Evolutionary conservation across 2,329 filamentous ascomycete species (phyloP), one percentile per base, ranked within the genome.

Genomic region (Pyrenophora seminiperda): DNA sequence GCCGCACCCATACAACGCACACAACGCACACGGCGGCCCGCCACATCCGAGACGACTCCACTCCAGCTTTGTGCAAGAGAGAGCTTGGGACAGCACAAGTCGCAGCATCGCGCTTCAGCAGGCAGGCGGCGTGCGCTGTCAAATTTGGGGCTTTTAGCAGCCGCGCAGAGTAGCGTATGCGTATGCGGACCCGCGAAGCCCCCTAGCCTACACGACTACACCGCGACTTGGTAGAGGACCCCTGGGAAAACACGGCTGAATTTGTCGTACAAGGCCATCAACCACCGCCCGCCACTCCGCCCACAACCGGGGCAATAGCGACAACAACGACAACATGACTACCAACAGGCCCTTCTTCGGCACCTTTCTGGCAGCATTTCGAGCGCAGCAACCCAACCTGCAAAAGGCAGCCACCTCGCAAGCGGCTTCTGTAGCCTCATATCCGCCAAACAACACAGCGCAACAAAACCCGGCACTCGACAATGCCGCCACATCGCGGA

Each of bases 311-410:
- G 37, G 41, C 54, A 32, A 47, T 59, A 9, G 24, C 29, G 37
- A 41, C 54, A 32, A 47, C 60, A 7, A 43, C 42, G 50, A 47
- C 50, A 76, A 51, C 61, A 87, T 87, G 84, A 81, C 83, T 2
- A 85, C 82, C 57, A 86, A 87, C 74, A 75, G 84, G 50, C 84
- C 80, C 39, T 88, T 88, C 74, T 79, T 88, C 62, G 79, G 83
- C 59, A 84, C 84, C 75, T 86, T 88, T 74, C 80, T 88, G 54
- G 81, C 85, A 39, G 83, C 84, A 55, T 88, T 88, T 66, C 80
- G 85, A 42, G 83, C 85, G 41, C 84, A 87, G 65, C 84, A 87
- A 67, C 84, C 83, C 33, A 77, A 79, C 47, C 79, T 81, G 19
- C 76, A 83, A 58, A 86, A 86, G 64, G 75, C 83, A 18, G 77